Conservation (phyloP, 148 eudicot species). For the Nepenthes mirabilis region DNA sequence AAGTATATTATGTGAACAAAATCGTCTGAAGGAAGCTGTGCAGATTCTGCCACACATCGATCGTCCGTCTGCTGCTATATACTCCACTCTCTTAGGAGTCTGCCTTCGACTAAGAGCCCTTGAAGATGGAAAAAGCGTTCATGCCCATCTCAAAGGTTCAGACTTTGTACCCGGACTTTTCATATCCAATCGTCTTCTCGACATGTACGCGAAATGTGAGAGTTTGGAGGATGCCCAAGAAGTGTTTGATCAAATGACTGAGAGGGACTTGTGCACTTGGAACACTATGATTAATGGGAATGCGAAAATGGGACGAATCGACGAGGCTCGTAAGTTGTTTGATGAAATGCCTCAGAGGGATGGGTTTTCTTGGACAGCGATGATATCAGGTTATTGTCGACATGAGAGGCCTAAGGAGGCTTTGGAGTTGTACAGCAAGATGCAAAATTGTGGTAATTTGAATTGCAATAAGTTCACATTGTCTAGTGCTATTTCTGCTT, state of each 20-base stretch:
- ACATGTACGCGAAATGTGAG: slow-evolving; percentile 35
- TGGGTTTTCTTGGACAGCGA: slow-evolving; percentile 55
- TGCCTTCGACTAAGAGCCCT: slow-evolving; percentile 28
- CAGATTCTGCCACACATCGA: slow-evolving; percentile 15
- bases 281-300: slow-evolving; percentile 44
- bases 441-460: slow-evolving; percentile 22
- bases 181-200: slow-evolving; percentile 28
- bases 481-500: slow-evolving; percentile 46
- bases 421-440: slow-evolving; percentile 33
- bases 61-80: slow-evolving; percentile 15
- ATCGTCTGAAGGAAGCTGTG: slow-evolving; percentile 37
- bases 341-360: slow-evolving; percentile 43
- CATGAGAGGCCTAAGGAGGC: slow-evolving; percentile 30
- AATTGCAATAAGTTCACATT: slow-evolving; percentile 32
- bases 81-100: slow-evolving; percentile 18
- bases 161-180: slow-evolving; percentile 29
- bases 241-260: slow-evolving; percentile 37
- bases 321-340: slow-evolving; percentile 23
- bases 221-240: slow-evolving; percentile 35
- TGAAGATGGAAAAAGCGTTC: slow-evolving; percentile 34
- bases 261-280: slow-evolving; percentile 44
- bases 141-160: slow-evolving; percentile 24
- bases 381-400: slow-evolving; percentile 44
- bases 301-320: slow-evolving; percentile 17
- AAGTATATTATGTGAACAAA: slow-evolving; percentile 22